These are phyloP conservation scores for Coprinopsis cinerea DNA, from an alignment of 768 basidiomycete species.

Conservation along the genomic window DNA sequence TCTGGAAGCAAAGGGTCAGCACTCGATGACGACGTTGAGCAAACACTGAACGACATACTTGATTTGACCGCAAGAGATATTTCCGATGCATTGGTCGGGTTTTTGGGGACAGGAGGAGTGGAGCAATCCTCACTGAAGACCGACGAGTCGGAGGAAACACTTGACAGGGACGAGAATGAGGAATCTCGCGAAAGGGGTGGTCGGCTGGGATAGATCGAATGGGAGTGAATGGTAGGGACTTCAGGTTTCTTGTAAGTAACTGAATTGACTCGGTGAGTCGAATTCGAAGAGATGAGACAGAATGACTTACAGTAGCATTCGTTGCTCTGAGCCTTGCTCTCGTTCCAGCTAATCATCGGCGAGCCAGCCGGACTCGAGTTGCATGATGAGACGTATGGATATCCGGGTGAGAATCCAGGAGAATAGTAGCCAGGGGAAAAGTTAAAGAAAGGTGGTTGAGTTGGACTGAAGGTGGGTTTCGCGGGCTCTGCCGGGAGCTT, in stretches of 20 bases:
- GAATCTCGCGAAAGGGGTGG: not conserved
- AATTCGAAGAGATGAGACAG: not conserved
- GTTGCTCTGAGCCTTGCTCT: not conserved
- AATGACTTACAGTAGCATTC: not conserved
- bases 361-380: too few relatives aligned
- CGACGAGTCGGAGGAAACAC: not conserved
- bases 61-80: not conserved
- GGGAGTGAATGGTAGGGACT: not conserved
- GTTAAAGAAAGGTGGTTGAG: not conserved
- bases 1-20: conserved; percentile 13
- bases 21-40: not conserved
- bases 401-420: not conserved
- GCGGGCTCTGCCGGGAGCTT: too few relatives aligned
- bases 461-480: too few relatives aligned
- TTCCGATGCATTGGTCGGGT: not conserved
- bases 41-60: not conserved
- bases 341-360: not conserved
- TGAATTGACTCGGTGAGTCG: not conserved
- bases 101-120: not conserved
- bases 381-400: too few relatives aligned
- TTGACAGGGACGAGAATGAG: not conserved
- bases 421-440: not conserved
- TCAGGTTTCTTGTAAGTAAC: not conserved
- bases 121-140: not conserved
- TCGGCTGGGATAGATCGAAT: not conserved